phyloP scores from a whole-genome alignment of 2,329 filamentous ascomycete genomes.

The Claviceps monticola region DNA sequence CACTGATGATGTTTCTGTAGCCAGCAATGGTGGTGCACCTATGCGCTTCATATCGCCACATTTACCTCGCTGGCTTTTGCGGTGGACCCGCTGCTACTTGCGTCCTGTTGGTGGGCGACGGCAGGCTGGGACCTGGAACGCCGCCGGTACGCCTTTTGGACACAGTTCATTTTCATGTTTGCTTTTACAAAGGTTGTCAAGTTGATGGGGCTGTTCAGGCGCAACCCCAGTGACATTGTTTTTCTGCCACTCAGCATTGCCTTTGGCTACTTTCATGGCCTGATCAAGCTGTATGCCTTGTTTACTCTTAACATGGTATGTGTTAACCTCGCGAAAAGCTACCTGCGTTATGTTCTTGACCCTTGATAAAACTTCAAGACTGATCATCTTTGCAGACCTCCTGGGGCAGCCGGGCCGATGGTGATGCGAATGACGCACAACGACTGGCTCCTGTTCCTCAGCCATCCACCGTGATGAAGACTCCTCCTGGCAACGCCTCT shows the following conservation, averaged over 20 bases:
- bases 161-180: constrained; percentile 62
- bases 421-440: constrained; percentile 67
- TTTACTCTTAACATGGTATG: constrained; percentile 72
- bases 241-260: constrained; percentile 74
- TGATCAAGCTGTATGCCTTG: constrained; percentile 83
- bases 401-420: constrained; percentile 88
- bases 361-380: not conserved
- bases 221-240: constrained; percentile 67
- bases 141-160: constrained; percentile 42
- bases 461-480: constrained; percentile 27
- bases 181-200: constrained; percentile 82
- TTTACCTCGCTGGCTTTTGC: constrained; percentile 77
- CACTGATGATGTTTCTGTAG: constrained; percentile 29
- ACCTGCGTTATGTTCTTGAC: constrained; percentile 1
- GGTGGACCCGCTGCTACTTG: constrained; percentile 61
- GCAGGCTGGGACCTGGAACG: constrained; percentile 39
- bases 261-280: constrained; percentile 85
- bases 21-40: constrained; percentile 85
- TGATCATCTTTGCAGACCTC: constrained; percentile 50
- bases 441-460: constrained; percentile 43
- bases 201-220: constrained; percentile 71
- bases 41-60: constrained; percentile 84
- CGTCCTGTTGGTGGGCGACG: constrained; percentile 55
- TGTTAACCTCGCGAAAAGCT: constrained; percentile 8
- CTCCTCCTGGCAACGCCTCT: constrained; percentile 27